Conservation (phyloP, 441 rosid genomes). For the Croton laevigatus region DNA sequence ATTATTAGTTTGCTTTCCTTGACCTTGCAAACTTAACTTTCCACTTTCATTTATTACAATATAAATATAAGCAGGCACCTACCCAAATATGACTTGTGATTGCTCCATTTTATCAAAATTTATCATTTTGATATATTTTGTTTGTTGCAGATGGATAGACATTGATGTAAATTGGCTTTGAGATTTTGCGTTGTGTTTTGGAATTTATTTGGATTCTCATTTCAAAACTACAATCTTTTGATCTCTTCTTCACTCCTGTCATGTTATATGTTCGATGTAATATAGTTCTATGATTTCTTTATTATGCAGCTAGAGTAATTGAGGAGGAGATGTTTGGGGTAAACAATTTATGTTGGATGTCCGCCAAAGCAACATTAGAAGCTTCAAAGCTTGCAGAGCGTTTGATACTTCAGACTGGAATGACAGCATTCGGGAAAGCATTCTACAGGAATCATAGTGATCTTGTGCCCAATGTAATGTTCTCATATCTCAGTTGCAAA, state of each 20-base stretch:
- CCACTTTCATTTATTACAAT: too few relatives aligned
- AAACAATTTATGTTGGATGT: conserved; percentile 86
- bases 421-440: conserved; percentile 96
- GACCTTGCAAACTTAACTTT: too few relatives aligned
- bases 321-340: conserved; percentile 95
- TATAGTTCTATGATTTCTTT: conserved; percentile 25
- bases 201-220: neutral
- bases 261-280: conserved; percentile 6
- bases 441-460: conserved; percentile 82
- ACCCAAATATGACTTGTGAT: too few relatives aligned
- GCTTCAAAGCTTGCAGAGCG: conserved; percentile 86
- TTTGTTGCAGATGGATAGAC: neutral
- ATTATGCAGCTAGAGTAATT: conserved; percentile 76
- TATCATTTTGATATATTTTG: neutral
- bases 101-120: too few relatives aligned
- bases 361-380: conserved; percentile 85
- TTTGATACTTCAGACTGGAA: conserved; percentile 92
- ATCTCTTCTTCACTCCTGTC: neutral
- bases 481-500: conserved; percentile 7
- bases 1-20: too few relatives aligned
- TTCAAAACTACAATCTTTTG: neutral
- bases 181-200: neutral
- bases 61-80: too few relatives aligned
- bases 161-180: neutral
- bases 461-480: conserved; percentile 79